A percentile compares a stretch with the other conserved stretches of the same genome.
These are phyloP conservation scores for Pseudogymnoascus pannorum DNA, from an alignment of 2,329 filamentous ascomycete species.

Conservation along the genomic window DNA sequence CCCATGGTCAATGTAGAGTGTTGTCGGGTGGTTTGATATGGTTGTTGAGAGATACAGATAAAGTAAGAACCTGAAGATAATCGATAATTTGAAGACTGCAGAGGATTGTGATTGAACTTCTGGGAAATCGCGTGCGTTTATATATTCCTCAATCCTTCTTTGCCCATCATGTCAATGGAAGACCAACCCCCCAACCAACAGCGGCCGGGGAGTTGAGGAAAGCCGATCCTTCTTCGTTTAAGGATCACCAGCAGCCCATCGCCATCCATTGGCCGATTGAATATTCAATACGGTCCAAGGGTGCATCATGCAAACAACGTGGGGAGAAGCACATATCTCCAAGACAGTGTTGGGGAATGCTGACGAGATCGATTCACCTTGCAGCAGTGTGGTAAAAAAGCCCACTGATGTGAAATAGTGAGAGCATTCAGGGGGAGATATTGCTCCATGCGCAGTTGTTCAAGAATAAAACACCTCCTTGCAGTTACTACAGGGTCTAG, in stretches of 20 bases:
- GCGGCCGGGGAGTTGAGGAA: background rate
- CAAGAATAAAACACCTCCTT: background rate
- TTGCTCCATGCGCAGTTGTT: slow-evolving; percentile 5
- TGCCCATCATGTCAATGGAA: background rate
- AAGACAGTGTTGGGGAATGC: background rate
- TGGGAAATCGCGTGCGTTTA: background rate
- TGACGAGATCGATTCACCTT: background rate
- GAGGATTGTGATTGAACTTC: slow-evolving; percentile 10
- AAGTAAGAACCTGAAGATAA: too few species aligned
- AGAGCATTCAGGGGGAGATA: background rate
- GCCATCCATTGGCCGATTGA: background rate
- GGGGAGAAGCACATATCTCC: slow-evolving; percentile 8
- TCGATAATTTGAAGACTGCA: slow-evolving; percentile 7
- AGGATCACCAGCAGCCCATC: background rate
- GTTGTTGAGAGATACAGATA: background rate
- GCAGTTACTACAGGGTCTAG: too few species aligned
- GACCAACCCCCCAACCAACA: background rate
- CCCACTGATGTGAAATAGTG: background rate
- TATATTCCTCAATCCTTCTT: slow-evolving; percentile 11
- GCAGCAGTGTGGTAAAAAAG: background rate
- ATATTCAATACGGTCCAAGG: background rate
- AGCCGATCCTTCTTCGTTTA: background rate
- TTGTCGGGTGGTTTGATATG: slow-evolving; percentile 9
- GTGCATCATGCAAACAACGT: slow-evolving; percentile 12
- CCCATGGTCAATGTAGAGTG: slow-evolving; percentile 13